Evolutionary conservation across 139 green algal genomes (phyloP), one percentile per base, ranked within the genome.

Genomic region (Zygnema circumcarinatum): DNA sequence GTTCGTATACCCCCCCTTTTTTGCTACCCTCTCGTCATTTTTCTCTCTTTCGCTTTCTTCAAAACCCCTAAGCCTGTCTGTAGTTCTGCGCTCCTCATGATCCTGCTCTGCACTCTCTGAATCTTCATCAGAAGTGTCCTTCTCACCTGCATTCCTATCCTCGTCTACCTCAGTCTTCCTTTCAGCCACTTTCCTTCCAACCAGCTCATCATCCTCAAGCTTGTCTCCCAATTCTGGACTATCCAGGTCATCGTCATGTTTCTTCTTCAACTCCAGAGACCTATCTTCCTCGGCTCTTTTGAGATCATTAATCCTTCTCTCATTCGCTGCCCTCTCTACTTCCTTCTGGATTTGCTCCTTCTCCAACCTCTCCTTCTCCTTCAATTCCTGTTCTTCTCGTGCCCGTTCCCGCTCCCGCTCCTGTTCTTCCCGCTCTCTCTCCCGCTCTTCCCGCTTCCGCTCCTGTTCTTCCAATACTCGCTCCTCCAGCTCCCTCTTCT

Each of bases 331-430:
- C 56, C 56, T 72, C n/a, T 72, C 56, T n/a, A n/a, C n/a, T n/a
- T n/a, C n/a, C n/a, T n/a, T n/a, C n/a, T n/a, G n/a, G n/a, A n/a
- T n/a, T n/a, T n/a, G n/a, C n/a, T n/a, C n/a, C n/a, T n/a, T n/a
- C n/a, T n/a, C n/a, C n/a, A n/a, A n/a, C n/a, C n/a, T n/a, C n/a
- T n/a, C n/a, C n/a, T n/a, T n/a, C 22, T 80, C 67, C 32, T 87
- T n/a, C 31, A 54, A 32, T 36, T 81, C 38, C 38, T 87, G 47
- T 16, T 62, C 47, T 25, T 62, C 47, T 62, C 47, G 47, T 42
- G 52, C 74, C 90, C 92, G 22, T 33, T 83, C 31, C 56, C 84
- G 1, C 87, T 41, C 75, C 38, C 80, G 72, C 25, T 79, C 38
- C 35, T 88, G 1, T 67, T 82, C 68, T 21, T 86, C 32, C 33